Evolutionary conservation across 2,329 filamentous ascomycete species (phyloP), one percentile per base, ranked within the genome.

Genomic region (Mycocentrospora acerina): DNA sequence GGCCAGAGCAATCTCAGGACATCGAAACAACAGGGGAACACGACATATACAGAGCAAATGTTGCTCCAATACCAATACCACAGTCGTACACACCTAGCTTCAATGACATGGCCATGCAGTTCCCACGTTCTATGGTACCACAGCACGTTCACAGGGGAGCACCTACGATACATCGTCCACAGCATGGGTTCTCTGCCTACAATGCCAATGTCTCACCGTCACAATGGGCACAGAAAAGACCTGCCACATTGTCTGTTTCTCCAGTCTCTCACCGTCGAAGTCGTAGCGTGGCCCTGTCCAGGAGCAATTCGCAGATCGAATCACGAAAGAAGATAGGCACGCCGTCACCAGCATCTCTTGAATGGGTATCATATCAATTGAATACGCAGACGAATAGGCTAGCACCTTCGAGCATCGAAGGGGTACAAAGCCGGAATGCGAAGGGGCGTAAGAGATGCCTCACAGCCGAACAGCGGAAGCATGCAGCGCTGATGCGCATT

Each of bases 401-500:
- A n/a, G 53, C 64, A 13, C 59, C 63, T 7, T 57, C 51, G 7
- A 56, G 52, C 12, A 44, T 46, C 0, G 59, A 63, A n/a, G 55
- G 60, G 6, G 39, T 45, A 13, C 48, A 46, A 18, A 56, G 58
- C n/a, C 40, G 56, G 28, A 52, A 57, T 4, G 49, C 53, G 25
- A 51, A 59, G 29, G 66, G 66, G 5, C 59, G 66, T 8, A 64
- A 59, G 25, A 62, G 52, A 31, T 53, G 51, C 3, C 50, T 69
- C 22, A 67, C 55, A 7, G 46, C 55, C 2, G 60, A 61, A 26
- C 63, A 66, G 35, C 58, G 64, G 10, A 58, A 44, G 16, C 48
- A 65, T 32, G 66, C 66, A 13, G 64, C 64, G 13, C 36, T 64
- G 33, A 68, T 69, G 64, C 55, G 66, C 7, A 49, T 63, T 9